Evolutionary conservation across 805 yeast species (phyloP), one percentile per base, ranked within the genome.

Genomic region (Metschnikowia matae): DNA sequence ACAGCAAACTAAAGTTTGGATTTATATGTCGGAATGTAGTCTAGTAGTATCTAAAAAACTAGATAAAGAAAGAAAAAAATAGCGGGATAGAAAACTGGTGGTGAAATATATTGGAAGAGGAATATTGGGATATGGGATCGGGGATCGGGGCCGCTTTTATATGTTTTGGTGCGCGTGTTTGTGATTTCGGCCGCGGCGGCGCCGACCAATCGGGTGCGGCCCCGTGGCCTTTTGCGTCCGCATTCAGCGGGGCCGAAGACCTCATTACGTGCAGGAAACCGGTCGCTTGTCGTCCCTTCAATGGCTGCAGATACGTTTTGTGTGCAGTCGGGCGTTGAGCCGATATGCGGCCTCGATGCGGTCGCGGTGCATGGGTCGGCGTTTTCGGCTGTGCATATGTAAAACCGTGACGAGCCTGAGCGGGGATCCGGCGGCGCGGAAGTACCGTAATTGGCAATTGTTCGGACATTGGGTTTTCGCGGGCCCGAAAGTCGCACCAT

Each of bases 81-180:
- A 15, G 11, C 15, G 37, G 13, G 18, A 17, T n/a, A 35, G 37
- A 15, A 17, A 10, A n/a, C n/a, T n/a, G 37, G n/a, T n/a, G 20
- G 4, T n/a, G 15, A 6, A 15, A 17, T 3, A 26, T 41, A 10
- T 1, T 14, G 23, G 23, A 31, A 1, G 4, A n/a, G 17, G 34
- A 10, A 6, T 8, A 6, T 1, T 8, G 29, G 15, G 6, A 17
- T 23, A 8, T n/a, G 35, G 17, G 20, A 15, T 15, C 32, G 20
- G 32, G 44, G 35, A 14, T 40, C 44, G 44, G 44, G 35, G 23
- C 44, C 44, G 44, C 44, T 29, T 40, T 40, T 40, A 40, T 40
- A 29, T 8, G n/a, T 3, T 40, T 17, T n/a, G 35, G 17, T 7
- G 35, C 36, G 44, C 39, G n/a, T 17, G 21, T 17, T 11, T 36